Conservation (phyloP, 805 yeast genomes). For the Metschnikowia aberdeeniae region DNA sequence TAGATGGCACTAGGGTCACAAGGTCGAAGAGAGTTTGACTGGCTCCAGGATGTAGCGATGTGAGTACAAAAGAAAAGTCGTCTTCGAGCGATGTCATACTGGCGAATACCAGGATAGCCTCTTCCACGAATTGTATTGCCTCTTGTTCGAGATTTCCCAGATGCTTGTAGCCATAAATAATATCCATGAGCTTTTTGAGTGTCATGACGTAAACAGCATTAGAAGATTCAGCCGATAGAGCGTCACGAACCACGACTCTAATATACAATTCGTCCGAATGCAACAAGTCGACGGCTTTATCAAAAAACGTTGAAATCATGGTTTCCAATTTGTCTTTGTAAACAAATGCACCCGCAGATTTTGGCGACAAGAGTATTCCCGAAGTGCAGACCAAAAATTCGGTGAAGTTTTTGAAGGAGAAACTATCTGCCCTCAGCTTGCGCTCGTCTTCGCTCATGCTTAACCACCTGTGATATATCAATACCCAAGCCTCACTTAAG, state of each 20-base stretch:
- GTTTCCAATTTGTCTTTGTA: conserved; percentile 27
- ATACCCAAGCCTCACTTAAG: conserved; percentile 36
- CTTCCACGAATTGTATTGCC: conserved; percentile 43
- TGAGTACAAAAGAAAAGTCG: conserved; percentile 34
- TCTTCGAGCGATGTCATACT: conserved; percentile 31
- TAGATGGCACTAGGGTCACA: conserved; percentile 26
- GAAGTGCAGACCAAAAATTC: conserved; percentile 71
- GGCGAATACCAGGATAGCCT: conserved; percentile 44
- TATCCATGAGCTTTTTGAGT: conserved; percentile 40
- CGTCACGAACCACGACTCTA: conserved; percentile 70
- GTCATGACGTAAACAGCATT: conserved; percentile 51
- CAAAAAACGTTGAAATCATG: conserved; percentile 42
- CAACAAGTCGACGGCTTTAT: conserved; percentile 47
- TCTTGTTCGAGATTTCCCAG: conserved; percentile 25
- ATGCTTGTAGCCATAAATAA: conserved; percentile 33
- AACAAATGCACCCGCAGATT: conserved; percentile 21
- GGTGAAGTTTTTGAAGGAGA: conserved; percentile 60
- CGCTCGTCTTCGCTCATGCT: conserved; percentile 23
- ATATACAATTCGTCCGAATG: conserved; percentile 48
- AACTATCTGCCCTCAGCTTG: conserved; percentile 35
- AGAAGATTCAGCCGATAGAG: conserved; percentile 62
- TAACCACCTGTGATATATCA: conserved; percentile 51
- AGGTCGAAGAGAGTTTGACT: conserved; percentile 25
- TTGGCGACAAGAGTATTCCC: conserved; percentile 50
- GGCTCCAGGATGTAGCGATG: conserved; percentile 29